A percentile compares a stretch with the other conserved stretches of the same genome.
Evolutionary conservation across 495 filamentous ascomycete genomes (phyloP).

Genomic region (Lineolata rhizophorae): DNA sequence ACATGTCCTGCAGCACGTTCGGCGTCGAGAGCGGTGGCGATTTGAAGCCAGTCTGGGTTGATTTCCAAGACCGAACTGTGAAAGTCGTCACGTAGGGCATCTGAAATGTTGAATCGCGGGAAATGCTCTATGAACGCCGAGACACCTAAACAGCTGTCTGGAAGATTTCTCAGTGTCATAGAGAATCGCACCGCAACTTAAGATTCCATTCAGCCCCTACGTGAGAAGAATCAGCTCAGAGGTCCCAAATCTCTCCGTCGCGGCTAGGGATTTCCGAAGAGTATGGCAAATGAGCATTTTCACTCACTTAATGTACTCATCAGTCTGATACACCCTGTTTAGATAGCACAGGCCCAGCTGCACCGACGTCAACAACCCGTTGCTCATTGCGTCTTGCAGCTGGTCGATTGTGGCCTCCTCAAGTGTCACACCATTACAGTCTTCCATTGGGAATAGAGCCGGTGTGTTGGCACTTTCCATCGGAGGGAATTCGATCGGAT

Average conservation of each 20-base stretch:
- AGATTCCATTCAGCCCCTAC: no score
- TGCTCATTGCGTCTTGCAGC: slow-evolving; percentile 23
- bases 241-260: no score
- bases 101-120: no score
- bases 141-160: no score
- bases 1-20: slow-evolving; percentile 32
- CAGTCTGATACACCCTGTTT: slow-evolving; percentile 28
- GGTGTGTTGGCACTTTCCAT: slow-evolving; percentile 14
- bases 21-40: slow-evolving; percentile 33
- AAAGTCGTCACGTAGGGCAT: no score
- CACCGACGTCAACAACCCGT: slow-evolving; percentile 24
- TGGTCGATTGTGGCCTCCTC: slow-evolving; percentile 41
- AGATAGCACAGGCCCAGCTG: slow-evolving; percentile 30
- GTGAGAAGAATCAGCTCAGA: no score
- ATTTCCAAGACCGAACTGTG: slow-evolving; percentile 31
- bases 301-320: slow-evolving; percentile 35
- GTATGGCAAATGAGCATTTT: no score
- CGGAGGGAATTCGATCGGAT: slow-evolving; percentile 23
- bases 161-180: no score
- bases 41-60: slow-evolving; percentile 37
- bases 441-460: slow-evolving; percentile 33
- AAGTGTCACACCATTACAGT: slow-evolving; percentile 34
- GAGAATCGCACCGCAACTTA: no score
- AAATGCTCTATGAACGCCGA: no score
- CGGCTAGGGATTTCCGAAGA: no score